Evolutionary conservation across 2,329 filamentous ascomycete species (phyloP), one percentile per base, ranked within the genome.

Genomic region (Talaromyces marneffei): DNA sequence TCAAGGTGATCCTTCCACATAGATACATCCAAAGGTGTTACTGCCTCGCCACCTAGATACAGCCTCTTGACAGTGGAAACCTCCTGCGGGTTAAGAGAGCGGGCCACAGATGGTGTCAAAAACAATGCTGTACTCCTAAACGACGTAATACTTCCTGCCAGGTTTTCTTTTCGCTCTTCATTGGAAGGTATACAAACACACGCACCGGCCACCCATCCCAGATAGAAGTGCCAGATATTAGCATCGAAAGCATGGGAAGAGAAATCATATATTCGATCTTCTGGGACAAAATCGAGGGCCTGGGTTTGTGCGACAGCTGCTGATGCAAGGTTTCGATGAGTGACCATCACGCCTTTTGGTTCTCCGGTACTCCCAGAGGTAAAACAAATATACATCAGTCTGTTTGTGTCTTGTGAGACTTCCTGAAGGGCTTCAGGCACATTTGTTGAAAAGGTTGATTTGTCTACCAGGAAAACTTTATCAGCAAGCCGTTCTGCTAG

Each of bases 71-170:
- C 73, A 67, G 0, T 77, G 71, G 9, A 39, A 10, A 60, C 29
- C 7, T 56, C 37, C 7, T 42, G 29, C 3, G 59, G 59, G 5
- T 75, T 71, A 10, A 82, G 57, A 3, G 80, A 71, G 2, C 76
- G 71, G 0, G 84, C 84, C n/a, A 88, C 78, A 0, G 83, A 78
- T 0, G 85, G 82, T 0, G 86, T 88, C 69, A 88, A 78, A 65
- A 84, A 83, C 0, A 79, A 80, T 75, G 80, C 82, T 42, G 79
- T 83, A 29, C 82, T 79, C 6, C 76, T 71, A 77, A 83, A 82
- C 0, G 74, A 69, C 2, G 78, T 76, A 35, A 86, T 81, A 1
- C 77, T 78, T 3, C 50, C 50, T 10, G 59, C 59, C 1, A 60
- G 40, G n/a, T 54, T 46, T 2, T 18, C 16, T 16, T 18, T 56